A percentile compares a stretch with the other conserved stretches of the same genome.
These are phyloP conservation scores for Penicillium sp. DNA, from an alignment of 2,329 filamentous ascomycete species.

Conservation along the genomic window DNA sequence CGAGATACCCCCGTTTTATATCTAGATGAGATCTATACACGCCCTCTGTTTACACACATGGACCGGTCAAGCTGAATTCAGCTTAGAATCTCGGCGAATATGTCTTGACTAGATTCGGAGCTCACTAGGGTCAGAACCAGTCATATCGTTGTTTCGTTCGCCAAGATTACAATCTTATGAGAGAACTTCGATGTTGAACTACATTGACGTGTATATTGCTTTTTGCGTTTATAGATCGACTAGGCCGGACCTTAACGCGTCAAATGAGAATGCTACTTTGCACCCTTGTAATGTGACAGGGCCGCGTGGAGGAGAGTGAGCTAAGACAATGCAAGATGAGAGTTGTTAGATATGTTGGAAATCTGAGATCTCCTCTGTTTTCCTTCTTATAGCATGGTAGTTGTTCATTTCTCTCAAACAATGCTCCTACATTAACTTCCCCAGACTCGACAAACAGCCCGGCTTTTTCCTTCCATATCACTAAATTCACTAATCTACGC, in stretches of 20 bases:
- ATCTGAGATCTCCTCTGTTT: background rate
- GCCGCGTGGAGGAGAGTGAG: conserved; percentile 8
- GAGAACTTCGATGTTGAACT: background rate
- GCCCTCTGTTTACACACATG: background rate
- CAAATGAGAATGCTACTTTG: background rate
- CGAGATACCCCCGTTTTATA: conserved; percentile 5
- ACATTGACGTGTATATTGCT: conserved; percentile 3
- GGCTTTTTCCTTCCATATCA: background rate
- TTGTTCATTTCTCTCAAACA: too few relatives aligned
- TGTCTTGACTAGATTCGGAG: conserved; percentile 10
- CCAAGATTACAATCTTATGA: conserved; percentile 5
- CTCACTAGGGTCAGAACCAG: conserved; percentile 5
- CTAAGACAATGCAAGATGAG: conserved; percentile 2
- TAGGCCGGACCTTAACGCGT: background rate
- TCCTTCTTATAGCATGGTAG: background rate
- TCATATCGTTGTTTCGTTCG: conserved; percentile 2
- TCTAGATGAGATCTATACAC: background rate
- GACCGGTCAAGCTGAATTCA: background rate
- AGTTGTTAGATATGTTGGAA: background rate
- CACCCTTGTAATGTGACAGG: conserved; percentile 5
- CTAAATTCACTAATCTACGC: background rate
- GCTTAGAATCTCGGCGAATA: conserved; percentile 11
- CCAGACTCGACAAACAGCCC: too few relatives aligned
- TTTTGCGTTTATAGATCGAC: background rate
- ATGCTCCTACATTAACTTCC: too few relatives aligned